These are phyloP conservation scores for Metschnikowia rubicola DNA, from an alignment of 805 yeast genomes.

Conservation along the genomic window DNA sequence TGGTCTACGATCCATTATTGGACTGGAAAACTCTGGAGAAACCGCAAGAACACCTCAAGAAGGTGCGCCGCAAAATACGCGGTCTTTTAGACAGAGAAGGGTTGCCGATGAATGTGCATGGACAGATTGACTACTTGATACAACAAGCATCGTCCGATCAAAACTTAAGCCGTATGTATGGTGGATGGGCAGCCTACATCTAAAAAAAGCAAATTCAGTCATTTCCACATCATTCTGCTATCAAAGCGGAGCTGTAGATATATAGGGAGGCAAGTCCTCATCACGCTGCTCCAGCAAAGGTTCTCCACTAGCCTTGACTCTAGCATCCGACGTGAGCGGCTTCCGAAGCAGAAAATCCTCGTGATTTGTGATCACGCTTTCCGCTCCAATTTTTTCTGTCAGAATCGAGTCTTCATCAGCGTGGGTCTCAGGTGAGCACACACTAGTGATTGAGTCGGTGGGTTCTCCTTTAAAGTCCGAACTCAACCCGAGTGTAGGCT, in stretches of 20 bases:
- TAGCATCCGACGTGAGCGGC: neutral
- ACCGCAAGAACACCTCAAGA: conserved; percentile 68
- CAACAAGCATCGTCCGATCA: conserved; percentile 74
- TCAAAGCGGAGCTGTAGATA: conserved; percentile 5
- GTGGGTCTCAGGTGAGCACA: too few species aligned
- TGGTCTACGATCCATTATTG: conserved; percentile 86
- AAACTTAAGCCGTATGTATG: conserved; percentile 79
- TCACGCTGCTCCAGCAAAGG: conserved; percentile 2
- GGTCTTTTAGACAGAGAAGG: conserved; percentile 81
- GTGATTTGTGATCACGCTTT: too few species aligned
- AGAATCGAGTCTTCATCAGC: too few species aligned
- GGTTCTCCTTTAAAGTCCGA: too few species aligned
- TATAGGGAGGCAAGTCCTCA: neutral
- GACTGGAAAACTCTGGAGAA: conserved; percentile 58
- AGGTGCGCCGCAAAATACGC: conserved; percentile 73
- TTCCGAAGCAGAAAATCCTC: too few species aligned
- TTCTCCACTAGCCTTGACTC: neutral
- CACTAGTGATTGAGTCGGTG: too few species aligned
- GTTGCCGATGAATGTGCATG: conserved; percentile 82
- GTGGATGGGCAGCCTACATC: conserved; percentile 71
- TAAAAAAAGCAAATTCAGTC: neutral
- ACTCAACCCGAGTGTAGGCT: too few species aligned
- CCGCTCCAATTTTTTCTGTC: too few species aligned
- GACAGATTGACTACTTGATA: conserved; percentile 86
- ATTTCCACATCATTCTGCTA: neutral